These are phyloP conservation scores for Yarrowia divulgata DNA, from an alignment of 805 yeast species.

Conservation along the genomic window DNA sequence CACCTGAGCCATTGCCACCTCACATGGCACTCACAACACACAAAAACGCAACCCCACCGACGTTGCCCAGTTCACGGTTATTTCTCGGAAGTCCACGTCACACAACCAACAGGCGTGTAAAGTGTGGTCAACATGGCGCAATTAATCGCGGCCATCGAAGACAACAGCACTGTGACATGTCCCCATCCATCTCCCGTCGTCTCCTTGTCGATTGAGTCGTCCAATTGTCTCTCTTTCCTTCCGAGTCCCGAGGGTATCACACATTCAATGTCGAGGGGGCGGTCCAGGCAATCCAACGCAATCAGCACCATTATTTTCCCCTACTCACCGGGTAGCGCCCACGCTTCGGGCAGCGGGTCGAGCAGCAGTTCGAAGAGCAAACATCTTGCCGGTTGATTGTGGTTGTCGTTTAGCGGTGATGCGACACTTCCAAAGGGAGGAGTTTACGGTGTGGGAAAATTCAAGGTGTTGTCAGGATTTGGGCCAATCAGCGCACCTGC, in stretches of 20 bases:
- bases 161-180: not conserved
- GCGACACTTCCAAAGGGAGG: conserved; percentile 38
- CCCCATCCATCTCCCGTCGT: not conserved
- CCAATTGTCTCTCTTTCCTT: not conserved
- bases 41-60: not conserved
- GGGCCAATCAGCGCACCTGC: conserved; percentile 37
- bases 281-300: conserved; percentile 1
- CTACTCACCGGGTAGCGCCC: conserved; percentile 46
- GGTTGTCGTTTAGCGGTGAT: conserved; percentile 34
- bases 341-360: conserved; percentile 45
- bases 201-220: conserved; percentile 32
- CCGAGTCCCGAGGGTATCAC: conserved; percentile 14
- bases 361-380: conserved; percentile 47
- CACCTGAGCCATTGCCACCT: not conserved
- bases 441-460: conserved; percentile 38
- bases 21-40: not conserved
- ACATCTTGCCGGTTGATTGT: conserved; percentile 43
- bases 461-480: conserved; percentile 37
- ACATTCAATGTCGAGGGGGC: not conserved
- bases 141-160: conserved; percentile 10
- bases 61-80: not conserved
- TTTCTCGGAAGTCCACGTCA: conserved; percentile 35
- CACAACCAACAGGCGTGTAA: not conserved
- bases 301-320: conserved; percentile 10
- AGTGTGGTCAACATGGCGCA: not conserved